These are phyloP conservation scores for Rhizoctonia solani DNA, from an alignment of 1,284 basidiomycete genomes.

Conservation along the genomic window DNA sequence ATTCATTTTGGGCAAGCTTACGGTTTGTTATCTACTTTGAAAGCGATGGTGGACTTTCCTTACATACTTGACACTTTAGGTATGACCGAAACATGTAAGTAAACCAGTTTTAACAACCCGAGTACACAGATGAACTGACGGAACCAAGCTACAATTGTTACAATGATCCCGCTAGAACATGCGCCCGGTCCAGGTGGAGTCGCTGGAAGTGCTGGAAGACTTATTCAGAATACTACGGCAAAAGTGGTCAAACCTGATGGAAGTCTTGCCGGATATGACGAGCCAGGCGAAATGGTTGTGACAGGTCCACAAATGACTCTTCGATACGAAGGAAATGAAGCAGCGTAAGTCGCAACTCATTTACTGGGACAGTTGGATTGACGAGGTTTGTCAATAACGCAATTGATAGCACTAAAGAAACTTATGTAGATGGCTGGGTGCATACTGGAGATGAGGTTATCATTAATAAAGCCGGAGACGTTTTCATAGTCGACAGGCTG, in stretches of 20 bases:
- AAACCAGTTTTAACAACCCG: not conserved
- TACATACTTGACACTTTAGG: conserved; percentile 39
- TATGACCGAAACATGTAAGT: conserved; percentile 57
- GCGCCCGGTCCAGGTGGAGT: conserved; percentile 46
- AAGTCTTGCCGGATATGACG: conserved; percentile 60
- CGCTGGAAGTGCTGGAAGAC: conserved; percentile 60
- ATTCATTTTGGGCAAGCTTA: conserved; percentile 68
- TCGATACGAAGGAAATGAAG: conserved; percentile 57
- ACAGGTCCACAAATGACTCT: conserved; percentile 62
- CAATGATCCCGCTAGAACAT: conserved; percentile 31
- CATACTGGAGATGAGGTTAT: conserved; percentile 70
- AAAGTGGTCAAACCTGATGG: conserved; percentile 66
- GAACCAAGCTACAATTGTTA: conserved; percentile 31
- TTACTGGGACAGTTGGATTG: not conserved
- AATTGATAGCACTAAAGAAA: conserved; percentile 56
- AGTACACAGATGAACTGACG: not conserved
- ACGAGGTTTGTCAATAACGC: not conserved
- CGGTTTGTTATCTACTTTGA: conserved; percentile 51
- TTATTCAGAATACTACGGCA: conserved; percentile 58
- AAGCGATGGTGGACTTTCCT: not conserved
- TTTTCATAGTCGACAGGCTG: conserved; percentile 69
- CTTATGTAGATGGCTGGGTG: conserved; percentile 65
- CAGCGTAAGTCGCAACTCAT: conserved; percentile 56
- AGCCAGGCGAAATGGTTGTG: conserved; percentile 68
- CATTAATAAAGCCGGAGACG: conserved; percentile 59